phyloP scores from a whole-genome alignment of 805 yeast genomes.

The Yarrowia sp. region DNA sequence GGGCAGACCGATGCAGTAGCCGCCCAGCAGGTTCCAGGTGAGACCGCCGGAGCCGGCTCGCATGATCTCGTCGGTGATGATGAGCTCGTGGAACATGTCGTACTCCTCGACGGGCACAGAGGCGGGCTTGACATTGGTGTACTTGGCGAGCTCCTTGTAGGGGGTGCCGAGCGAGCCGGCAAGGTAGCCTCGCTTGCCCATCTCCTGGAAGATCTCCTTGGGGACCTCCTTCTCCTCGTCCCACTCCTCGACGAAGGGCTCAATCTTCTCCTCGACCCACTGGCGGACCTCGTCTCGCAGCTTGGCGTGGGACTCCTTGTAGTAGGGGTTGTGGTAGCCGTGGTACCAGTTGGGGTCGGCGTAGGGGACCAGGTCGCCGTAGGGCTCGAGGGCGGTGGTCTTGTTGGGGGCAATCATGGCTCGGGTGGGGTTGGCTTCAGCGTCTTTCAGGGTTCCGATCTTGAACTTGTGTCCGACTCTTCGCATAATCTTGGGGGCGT shows the following conservation, averaged over 20 bases:
- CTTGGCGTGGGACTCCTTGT: constrained; percentile 43
- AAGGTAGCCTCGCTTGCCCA: constrained; percentile 44
- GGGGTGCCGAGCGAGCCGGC: constrained; percentile 42
- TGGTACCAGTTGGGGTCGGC: constrained; percentile 45
- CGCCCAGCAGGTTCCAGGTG: constrained; percentile 44
- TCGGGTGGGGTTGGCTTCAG: constrained; percentile 30
- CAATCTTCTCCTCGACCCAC: constrained; percentile 42
- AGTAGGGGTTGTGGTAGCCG: constrained; percentile 42
- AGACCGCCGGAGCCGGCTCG: constrained; percentile 46
- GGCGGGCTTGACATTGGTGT: constrained; percentile 40
- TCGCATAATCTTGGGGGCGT: constrained; percentile 40
- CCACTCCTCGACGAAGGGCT: constrained; percentile 47
- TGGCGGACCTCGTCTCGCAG: constrained; percentile 43
- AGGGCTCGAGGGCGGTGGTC: constrained; percentile 30
- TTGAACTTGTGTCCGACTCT: constrained; percentile 39
- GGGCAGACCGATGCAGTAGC: constrained; percentile 44
- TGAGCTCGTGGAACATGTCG: constrained; percentile 44
- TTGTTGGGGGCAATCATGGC: constrained; percentile 29
- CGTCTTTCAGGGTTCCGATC: constrained; percentile 35
- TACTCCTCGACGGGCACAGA: constrained; percentile 42
- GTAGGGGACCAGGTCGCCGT: constrained; percentile 40
- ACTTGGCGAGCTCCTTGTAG: constrained; percentile 40
- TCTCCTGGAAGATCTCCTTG: constrained; percentile 38
- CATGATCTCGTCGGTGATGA: constrained; percentile 42
- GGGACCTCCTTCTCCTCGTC: constrained; percentile 42